Conservation (phyloP, 202 grass and related monocot genomes). For the Brachypodium distachyon region DNA sequence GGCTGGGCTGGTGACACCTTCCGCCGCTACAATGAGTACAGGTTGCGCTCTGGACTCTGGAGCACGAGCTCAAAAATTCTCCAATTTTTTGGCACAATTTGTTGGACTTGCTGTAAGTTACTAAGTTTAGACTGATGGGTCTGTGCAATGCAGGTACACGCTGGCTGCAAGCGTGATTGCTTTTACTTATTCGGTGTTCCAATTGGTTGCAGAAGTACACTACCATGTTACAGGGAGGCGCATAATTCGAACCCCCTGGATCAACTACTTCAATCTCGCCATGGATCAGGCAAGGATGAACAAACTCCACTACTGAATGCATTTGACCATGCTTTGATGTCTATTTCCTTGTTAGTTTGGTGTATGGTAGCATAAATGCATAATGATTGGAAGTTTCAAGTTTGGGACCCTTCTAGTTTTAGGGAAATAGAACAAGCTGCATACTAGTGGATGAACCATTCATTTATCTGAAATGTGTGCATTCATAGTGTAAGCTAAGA, state of each 20-base stretch:
- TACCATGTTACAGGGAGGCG: slow-evolving; percentile 28
- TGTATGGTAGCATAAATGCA: not conserved
- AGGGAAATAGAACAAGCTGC: not conserved
- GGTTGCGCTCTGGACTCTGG: slow-evolving; percentile 24
- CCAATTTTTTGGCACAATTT: not conserved
- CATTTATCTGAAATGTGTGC: not conserved
- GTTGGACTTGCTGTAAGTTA: not conserved
- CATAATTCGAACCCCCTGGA: slow-evolving; percentile 27
- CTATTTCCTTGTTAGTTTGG: not conserved
- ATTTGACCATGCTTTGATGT: not conserved
- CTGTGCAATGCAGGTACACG: slow-evolving; percentile 46
- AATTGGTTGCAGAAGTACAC: slow-evolving; percentile 41
- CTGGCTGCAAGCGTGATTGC: slow-evolving; percentile 50
- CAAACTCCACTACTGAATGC: slow-evolving; percentile 5
- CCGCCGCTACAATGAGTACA: slow-evolving; percentile 73
- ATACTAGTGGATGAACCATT: not conserved
- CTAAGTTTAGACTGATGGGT: not conserved
- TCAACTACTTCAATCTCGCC: slow-evolving; percentile 51
- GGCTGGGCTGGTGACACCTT: slow-evolving; percentile 82
- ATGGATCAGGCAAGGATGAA: slow-evolving; percentile 75
- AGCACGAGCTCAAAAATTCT: not conserved
- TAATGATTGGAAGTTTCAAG: not conserved
- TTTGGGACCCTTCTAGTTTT: not conserved
- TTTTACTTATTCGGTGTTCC: slow-evolving; percentile 69
- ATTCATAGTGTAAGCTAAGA: too few species aligned